These are phyloP conservation scores for Aspergillus caelatus DNA, from an alignment of 2,329 filamentous ascomycete species.

Conservation along the genomic window DNA sequence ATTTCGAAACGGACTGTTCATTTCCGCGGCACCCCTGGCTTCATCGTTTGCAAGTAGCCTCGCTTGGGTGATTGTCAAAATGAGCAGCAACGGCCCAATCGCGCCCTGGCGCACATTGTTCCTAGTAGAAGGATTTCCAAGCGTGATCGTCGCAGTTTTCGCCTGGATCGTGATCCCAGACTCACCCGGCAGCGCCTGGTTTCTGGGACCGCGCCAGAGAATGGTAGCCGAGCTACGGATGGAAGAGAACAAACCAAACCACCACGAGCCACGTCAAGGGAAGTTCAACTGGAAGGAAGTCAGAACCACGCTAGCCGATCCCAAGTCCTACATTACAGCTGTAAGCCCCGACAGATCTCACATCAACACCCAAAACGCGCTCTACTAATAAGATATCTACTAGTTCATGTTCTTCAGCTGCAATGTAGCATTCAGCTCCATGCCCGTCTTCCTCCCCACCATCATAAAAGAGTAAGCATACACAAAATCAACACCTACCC, in stretches of 20 bases:
- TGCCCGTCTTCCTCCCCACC: constrained; percentile 85
- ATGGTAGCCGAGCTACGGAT: constrained; percentile 73
- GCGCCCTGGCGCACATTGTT: constrained; percentile 86
- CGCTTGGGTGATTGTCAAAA: constrained; percentile 72
- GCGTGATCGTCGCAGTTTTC: constrained; percentile 71
- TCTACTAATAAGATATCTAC: neutral
- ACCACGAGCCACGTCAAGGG: constrained; percentile 30
- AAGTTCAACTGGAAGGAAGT: constrained; percentile 61
- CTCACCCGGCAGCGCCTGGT: constrained; percentile 66
- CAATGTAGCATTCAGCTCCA: constrained; percentile 84
- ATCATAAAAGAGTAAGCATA: constrained; percentile 63
- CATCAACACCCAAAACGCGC: too few species aligned
- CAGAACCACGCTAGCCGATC: constrained; percentile 62
- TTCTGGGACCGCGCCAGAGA: constrained; percentile 65
- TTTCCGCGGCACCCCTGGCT: constrained; percentile 70
- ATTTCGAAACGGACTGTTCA: constrained; percentile 81
- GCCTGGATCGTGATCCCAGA: constrained; percentile 79
- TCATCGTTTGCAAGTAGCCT: constrained; percentile 74
- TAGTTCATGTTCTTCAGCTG: constrained; percentile 79
- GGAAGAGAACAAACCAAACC: constrained; percentile 51
- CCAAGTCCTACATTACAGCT: constrained; percentile 73
- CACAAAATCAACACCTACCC: neutral
- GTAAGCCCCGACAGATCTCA: constrained; percentile 34
- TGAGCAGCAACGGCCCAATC: constrained; percentile 67
- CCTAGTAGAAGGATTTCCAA: constrained; percentile 82